Evolutionary conservation across 1,284 basidiomycete genomes (phyloP), one percentile per base, ranked within the genome.

Genomic region (Austropuccinia psidii): DNA sequence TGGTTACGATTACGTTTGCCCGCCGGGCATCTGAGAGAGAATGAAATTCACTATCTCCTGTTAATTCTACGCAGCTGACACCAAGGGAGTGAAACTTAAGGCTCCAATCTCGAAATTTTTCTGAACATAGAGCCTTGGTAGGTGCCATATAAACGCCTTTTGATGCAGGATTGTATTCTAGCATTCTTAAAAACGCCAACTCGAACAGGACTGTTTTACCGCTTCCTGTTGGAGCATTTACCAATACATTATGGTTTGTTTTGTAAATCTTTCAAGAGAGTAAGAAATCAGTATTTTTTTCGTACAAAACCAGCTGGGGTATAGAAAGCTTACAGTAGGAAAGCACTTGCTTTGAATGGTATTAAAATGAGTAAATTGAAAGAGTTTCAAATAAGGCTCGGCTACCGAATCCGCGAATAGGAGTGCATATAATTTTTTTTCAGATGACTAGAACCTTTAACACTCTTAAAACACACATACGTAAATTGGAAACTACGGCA

Each of bases 71-170:
- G 89, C 91, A 91, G 80, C 86, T 87, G 15, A 91, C 81, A 1
- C 88, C 89, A 4, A 94, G 82, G 0, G 85, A 82, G 55, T 85
- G 85, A 75, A 96, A 90, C 78, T 95, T 93, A 1, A 82, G 78
- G 0, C 84, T 83, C 95, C 95, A 98, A 78, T 98, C 94, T 58
- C 84, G 85, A 68, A 85, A 85, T 73, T 90, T 86, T 81, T 98
- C 94, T 0, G 87, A 85, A 77, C 94, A 98, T 0, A 98, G 83
- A 0, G 80, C 79, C 64, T 96, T 95, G 0, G 93, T 96, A 0
- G 93, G 94, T 0, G 94, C 92, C 79, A 98, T 88, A 79, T 98
- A 98, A 27, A 98, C 87, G 73, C 90, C 91, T 81, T 90, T 90
- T 7, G 82, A 78, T 9, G 81, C 80, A 62, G 80, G 78, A 8